Base-by-base conservation (phyloP, 2,329 filamentous ascomycete genomes). In the Leptographium lundbergii region DNA sequence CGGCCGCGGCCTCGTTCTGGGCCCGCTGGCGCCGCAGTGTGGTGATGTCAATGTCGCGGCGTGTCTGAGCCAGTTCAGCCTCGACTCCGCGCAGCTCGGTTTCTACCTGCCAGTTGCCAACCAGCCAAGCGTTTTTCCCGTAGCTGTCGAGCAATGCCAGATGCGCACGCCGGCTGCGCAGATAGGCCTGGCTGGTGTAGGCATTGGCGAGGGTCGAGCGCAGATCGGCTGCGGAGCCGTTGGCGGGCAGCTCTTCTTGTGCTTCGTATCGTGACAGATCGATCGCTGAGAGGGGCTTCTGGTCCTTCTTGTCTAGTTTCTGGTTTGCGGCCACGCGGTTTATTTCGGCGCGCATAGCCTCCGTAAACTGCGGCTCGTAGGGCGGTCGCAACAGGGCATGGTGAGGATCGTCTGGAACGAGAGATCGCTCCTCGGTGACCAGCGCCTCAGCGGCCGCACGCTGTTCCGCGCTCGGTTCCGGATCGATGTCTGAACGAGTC, bases 61-160 rank as follows among this genome's bases (percentile, higher is more conserved):
- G 86, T 24, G 81, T 74, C 47, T 76, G 78, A 17, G 83, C 85
- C 56, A 97, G 76, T 66, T 96, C 90, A 52, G 77, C 77, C 77
- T 97, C 92, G 29, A 95, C 68, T 14, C 71, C 71, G 56, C 79
- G 78, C 57, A 95, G 72, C 50, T 89, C 80, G 51, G 82, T 81
- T 73, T 96, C 92, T 24, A 91, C 72, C 65, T 88, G 84, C 66
- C 86, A 82, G 71, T 99, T 99, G 68, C 83, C 83, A 10, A 95
- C 80, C 59, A 99, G 77, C 92, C 94, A 97, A 11, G 89, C 87
- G 71, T 96, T 96, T 73, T 89, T 89, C 65, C 92, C 94, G 71
- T 86, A 86, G 56, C 79, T 79, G 66, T 94, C 88, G 24, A 96
- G 81, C n/a, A 96, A 78, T 1, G 77, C 75, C 22, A 96, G 81